phyloP scores from a whole-genome alignment of 1,139 yeast genomes.

The Chernovozyma aurita region DNA sequence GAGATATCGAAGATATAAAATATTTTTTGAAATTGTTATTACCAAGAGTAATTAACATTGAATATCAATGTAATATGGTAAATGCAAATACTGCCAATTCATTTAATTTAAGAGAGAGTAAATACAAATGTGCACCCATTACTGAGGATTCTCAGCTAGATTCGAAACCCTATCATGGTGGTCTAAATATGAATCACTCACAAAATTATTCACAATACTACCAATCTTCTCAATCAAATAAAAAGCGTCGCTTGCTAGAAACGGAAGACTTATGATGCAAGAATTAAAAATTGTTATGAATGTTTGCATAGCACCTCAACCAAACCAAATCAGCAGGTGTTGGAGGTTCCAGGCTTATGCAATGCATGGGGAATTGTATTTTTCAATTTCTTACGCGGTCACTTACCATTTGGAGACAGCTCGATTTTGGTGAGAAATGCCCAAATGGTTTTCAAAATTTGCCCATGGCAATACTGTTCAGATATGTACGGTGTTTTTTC shows the following conservation, averaged over 20 bases:
- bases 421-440: not conserved
- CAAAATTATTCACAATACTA: not conserved
- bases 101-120: not conserved
- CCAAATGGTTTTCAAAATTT: not conserved
- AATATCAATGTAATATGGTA: slow-evolving; percentile 6
- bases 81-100: not conserved
- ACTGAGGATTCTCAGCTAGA: too few species aligned
- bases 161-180: too few species aligned
- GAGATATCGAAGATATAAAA: slow-evolving; percentile 13
- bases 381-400: not conserved
- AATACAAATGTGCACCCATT: too few species aligned
- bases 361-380: too few species aligned
- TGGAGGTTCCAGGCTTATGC: too few species aligned
- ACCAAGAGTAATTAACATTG: slow-evolving; percentile 19
- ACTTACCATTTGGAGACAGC: not conserved
- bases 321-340: too few species aligned
- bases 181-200: too few species aligned
- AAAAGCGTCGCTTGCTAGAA: not conserved
- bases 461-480: not conserved
- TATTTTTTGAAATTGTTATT: slow-evolving; percentile 18
- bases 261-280: not conserved
- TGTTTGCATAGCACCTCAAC: too few species aligned
- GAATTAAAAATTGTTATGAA: too few species aligned
- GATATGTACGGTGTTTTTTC: not conserved
- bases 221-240: not conserved